Percentiles rank a stretch among this genome's conserved stretches.
Conservation (phyloP, 345 rosid genomes). For the Schrenkiella parvula region DNA sequence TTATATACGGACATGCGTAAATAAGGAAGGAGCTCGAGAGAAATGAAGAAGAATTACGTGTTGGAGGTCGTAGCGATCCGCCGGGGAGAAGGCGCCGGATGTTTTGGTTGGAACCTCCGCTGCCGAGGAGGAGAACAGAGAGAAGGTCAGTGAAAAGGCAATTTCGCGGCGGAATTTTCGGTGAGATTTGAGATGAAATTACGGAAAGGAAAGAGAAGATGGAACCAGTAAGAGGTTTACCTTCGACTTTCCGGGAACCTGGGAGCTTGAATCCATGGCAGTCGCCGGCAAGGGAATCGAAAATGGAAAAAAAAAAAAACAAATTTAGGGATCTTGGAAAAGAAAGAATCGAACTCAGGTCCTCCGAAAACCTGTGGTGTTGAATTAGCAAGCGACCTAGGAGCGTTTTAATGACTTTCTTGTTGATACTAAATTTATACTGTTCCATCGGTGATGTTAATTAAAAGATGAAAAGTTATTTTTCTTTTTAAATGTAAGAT, state of each 20-base stretch:
- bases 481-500: too few species aligned
- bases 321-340: background rate
- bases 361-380: background rate
- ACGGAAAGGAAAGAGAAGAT: background rate
- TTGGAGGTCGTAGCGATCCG: background rate
- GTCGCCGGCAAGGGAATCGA: constrained; percentile 17
- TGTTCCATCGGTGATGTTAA: too few species aligned
- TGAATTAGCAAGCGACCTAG: background rate
- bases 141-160: constrained; percentile 10
- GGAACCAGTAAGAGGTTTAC: background rate
- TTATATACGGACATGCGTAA: background rate
- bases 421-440: too few species aligned
- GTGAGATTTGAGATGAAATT: background rate
- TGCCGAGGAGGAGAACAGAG: constrained; percentile 3
- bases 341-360: background rate
- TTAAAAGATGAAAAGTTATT: too few species aligned
- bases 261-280: constrained; percentile 28
- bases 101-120: constrained; percentile 27
- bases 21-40: background rate
- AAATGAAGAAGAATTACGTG: background rate
- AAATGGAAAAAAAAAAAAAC: background rate
- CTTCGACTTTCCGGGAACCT: constrained; percentile 8
- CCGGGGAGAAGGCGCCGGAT: background rate
- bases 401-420: fast-evolving
- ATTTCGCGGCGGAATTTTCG: background rate